Conservation (phyloP, 352 stramenopile genomes). For the Pythium periplocum region DNA sequence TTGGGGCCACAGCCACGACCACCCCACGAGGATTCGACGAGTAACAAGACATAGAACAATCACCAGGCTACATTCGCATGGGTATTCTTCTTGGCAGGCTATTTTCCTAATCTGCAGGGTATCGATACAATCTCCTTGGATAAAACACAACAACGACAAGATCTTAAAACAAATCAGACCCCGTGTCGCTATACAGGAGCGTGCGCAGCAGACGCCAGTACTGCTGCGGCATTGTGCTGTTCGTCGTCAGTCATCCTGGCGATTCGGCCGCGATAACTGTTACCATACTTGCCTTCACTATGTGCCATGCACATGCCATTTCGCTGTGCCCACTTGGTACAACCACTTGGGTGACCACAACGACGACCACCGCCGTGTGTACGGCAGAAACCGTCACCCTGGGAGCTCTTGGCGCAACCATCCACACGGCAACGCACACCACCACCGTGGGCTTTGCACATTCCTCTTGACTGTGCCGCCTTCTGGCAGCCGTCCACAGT, state of each 20-base stretch:
- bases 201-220: slow-evolving; percentile 6
- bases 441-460: slow-evolving; percentile 82
- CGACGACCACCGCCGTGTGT: slow-evolving; percentile 67
- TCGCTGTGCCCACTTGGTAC: slow-evolving; percentile 76
- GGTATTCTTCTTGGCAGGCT: too few relatives aligned
- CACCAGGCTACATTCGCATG: too few relatives aligned
- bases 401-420: slow-evolving; percentile 76
- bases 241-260: slow-evolving; percentile 27
- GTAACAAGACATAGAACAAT: background rate
- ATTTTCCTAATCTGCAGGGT: too few relatives aligned
- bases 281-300: slow-evolving; percentile 77
- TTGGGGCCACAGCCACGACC: slow-evolving; percentile 11
- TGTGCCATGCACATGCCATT: slow-evolving; percentile 86
- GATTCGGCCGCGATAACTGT: slow-evolving; percentile 69
- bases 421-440: slow-evolving; percentile 80
- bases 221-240: slow-evolving; percentile 4
- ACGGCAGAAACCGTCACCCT: slow-evolving; percentile 80
- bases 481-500: slow-evolving; percentile 76
- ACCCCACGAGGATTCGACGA: slow-evolving; percentile 21
- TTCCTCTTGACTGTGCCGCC: slow-evolving; percentile 70
- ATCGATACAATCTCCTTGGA: too few relatives aligned
- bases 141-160: too few relatives aligned
- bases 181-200: slow-evolving; percentile 6
- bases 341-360: slow-evolving; percentile 65
- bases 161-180: too few relatives aligned